Conservation (phyloP, 768 basidiomycete species). For the Naganishia kalamii region DNA sequence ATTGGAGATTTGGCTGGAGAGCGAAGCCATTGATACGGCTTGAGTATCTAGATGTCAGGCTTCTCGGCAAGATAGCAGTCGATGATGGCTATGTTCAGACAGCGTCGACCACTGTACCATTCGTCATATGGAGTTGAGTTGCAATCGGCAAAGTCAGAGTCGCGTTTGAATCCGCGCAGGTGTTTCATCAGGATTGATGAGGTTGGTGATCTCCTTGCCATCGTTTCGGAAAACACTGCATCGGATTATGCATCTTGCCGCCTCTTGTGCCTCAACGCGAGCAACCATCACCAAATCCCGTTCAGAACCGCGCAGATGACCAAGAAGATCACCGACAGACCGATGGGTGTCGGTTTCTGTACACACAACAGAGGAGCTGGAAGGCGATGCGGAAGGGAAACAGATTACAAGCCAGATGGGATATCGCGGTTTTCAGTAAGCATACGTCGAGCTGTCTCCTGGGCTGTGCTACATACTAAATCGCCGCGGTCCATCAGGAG, state of each 20-base stretch:
- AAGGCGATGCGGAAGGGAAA: slow-evolving; percentile 1
- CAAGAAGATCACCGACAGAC: neutral
- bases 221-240: too few species aligned
- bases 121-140: neutral
- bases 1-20: neutral
- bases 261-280: too few species aligned
- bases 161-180: too few species aligned
- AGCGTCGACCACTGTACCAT: neutral
- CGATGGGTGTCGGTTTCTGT: neutral
- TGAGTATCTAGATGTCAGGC: too few species aligned
- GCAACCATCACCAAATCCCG: too few species aligned
- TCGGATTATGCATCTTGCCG: too few species aligned
- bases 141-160: neutral
- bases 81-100: neutral
- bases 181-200: too few species aligned
- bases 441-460: neutral
- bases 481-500: neutral
- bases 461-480: too few species aligned
- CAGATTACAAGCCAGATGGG: slow-evolving; percentile 8
- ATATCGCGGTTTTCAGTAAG: neutral
- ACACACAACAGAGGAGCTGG: neutral
- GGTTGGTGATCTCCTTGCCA: too few species aligned
- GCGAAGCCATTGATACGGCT: neutral
- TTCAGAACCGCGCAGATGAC: too few species aligned
- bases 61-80: too few species aligned